Evolutionary conservation across 805 yeast genomes (phyloP).

Genomic region (Blastobotrys americana): DNA sequence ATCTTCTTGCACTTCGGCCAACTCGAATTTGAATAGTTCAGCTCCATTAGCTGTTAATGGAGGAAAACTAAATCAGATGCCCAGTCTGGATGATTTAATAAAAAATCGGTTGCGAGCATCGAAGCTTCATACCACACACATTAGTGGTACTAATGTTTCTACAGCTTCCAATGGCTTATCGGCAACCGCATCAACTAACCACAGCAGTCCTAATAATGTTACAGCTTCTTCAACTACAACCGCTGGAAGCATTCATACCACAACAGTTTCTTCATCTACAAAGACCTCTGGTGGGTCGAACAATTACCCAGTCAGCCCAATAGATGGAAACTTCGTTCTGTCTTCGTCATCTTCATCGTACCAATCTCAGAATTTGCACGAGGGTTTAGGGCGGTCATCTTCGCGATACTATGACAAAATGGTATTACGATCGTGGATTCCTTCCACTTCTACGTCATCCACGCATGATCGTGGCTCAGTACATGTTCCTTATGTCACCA

Average conservation of each 20-base stretch:
- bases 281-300: no score
- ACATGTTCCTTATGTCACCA: constrained; percentile 1
- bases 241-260: no score
- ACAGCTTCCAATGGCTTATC: no score
- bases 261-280: no score
- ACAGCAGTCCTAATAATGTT: no score
- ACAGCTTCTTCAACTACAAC: no score
- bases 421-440: constrained; percentile 6
- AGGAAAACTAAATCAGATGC: not conserved
- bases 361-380: not conserved
- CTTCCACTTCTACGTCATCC: not conserved
- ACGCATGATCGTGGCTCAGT: not conserved
- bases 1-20: no score
- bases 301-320: not conserved
- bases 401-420: constrained; percentile 8
- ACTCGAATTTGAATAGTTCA: no score
- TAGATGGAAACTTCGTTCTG: not conserved
- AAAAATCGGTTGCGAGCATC: not conserved
- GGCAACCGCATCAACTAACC: no score
- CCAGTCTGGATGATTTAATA: not conserved
- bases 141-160: no score
- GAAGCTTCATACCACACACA: not conserved
- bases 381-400: constrained; percentile 1
- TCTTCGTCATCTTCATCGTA: not conserved
- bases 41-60: no score